These are phyloP conservation scores for Pleurozium schreberi DNA, from an alignment of 225 moss, liverwort and hornwort species.

Conservation along the genomic window DNA sequence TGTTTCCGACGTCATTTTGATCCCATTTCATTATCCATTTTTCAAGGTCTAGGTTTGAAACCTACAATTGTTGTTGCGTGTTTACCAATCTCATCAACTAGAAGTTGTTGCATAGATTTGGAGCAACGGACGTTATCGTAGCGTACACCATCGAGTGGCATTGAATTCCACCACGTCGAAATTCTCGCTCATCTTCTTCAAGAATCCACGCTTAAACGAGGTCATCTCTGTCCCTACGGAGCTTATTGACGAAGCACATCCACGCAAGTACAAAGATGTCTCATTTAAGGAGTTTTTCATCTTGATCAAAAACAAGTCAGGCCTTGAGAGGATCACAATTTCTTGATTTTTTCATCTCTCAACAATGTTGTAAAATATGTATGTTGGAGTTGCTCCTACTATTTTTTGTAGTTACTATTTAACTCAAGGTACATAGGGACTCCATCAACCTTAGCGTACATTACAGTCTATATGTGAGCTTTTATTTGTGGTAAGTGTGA, in stretches of 20 bases:
- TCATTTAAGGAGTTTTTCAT: background rate
- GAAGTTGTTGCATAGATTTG: background rate
- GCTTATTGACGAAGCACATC: background rate
- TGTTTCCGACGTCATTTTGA: too few relatives aligned
- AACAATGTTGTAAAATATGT: background rate
- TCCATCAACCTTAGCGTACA: background rate
- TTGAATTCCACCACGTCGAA: background rate
- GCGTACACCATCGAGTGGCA: background rate
- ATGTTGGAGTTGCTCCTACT: background rate
- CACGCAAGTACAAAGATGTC: background rate
- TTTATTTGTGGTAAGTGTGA: background rate
- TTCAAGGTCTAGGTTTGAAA: rapidly evolving
- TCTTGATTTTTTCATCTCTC: background rate
- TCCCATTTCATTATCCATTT: background rate
- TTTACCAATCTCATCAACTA: background rate
- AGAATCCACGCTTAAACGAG: background rate
- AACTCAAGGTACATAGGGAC: background rate
- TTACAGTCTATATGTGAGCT: background rate
- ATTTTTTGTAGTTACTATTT: background rate
- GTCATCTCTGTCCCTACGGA: background rate
- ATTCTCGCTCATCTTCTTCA: background rate
- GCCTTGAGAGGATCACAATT: background rate
- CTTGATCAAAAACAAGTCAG: background rate
- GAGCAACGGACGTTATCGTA: background rate
- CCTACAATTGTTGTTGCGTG: background rate